Evolutionary conservation across 805 yeast genomes (phyloP).

Genomic region (Yarrowia sp.): DNA sequence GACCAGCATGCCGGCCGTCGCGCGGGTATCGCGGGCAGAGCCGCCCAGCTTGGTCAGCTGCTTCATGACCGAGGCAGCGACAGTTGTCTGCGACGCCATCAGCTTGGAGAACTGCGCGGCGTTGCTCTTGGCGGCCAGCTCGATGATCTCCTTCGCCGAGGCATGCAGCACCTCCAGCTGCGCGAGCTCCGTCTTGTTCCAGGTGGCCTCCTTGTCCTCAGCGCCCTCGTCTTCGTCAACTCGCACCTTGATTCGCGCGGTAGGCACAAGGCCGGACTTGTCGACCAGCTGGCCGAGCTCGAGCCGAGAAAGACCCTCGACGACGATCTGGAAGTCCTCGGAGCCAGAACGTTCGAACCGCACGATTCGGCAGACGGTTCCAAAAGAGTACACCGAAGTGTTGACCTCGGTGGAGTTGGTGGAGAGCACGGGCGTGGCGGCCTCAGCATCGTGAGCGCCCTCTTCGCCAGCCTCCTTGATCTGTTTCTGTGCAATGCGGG

Average conservation of each 20-base stretch:
- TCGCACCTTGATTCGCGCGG: background rate
- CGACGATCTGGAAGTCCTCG: slow-evolving; percentile 28
- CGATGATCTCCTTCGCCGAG: slow-evolving; percentile 29
- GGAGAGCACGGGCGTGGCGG: slow-evolving; percentile 4
- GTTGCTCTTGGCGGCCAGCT: slow-evolving; percentile 26
- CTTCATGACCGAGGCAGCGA: slow-evolving; percentile 28
- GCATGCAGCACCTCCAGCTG: slow-evolving; percentile 29
- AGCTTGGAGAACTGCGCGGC: slow-evolving; percentile 3
- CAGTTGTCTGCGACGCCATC: background rate
- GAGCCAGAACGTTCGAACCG: slow-evolving; percentile 31
- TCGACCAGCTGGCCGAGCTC: slow-evolving; percentile 24
- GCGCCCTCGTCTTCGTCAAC: slow-evolving; percentile 11
- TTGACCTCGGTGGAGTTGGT: slow-evolving; percentile 22
- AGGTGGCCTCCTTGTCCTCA: background rate
- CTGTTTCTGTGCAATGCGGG: slow-evolving; percentile 17
- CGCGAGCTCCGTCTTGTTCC: slow-evolving; percentile 6
- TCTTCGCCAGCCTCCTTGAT: slow-evolving; percentile 15
- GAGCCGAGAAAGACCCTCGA: slow-evolving; percentile 33
- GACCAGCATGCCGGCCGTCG: slow-evolving; percentile 37
- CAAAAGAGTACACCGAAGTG: slow-evolving; percentile 25
- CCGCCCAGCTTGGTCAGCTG: slow-evolving; percentile 28
- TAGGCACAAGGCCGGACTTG: slow-evolving; percentile 17
- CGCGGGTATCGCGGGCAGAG: slow-evolving; percentile 24
- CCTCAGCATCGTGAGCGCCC: background rate
- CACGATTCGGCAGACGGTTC: slow-evolving; percentile 31